A percentile compares a stretch with the other conserved stretches of the same genome.
Conservation (phyloP, 768 basidiomycete species). For the Pleurotus tuoliensis region DNA sequence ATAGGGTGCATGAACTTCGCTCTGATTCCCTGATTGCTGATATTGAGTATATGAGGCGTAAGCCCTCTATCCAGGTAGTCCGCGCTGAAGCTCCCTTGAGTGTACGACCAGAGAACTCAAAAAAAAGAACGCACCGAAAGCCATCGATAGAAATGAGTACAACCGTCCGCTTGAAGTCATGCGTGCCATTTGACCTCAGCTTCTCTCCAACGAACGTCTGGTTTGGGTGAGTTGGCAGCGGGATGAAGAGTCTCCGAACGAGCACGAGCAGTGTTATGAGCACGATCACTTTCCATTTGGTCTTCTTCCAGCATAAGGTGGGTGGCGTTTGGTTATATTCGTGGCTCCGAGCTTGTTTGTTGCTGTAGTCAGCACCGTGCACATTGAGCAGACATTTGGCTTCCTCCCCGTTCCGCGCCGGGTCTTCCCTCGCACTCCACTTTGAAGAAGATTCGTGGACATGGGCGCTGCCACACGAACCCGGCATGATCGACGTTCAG, state of each 20-base stretch:
- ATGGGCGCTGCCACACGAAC: too few relatives aligned
- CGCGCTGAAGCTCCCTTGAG: conserved; percentile 42
- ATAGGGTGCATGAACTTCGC: conserved; percentile 84
- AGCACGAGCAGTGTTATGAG: conserved; percentile 41
- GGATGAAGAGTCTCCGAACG: conserved; percentile 30
- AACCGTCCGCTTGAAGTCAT: conserved; percentile 76
- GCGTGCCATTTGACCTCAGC: conserved; percentile 75
- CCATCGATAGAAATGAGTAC: conserved; percentile 88
- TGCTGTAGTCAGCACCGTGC: too few relatives aligned
- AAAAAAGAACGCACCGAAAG: conserved; percentile 43
- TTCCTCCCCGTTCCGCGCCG: too few relatives aligned
- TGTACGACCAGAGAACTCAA: conserved; percentile 8
- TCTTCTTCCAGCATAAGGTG: conserved; percentile 34
- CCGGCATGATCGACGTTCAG: too few relatives aligned
- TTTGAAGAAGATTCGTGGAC: too few relatives aligned
- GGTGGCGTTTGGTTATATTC: conserved; percentile 18
- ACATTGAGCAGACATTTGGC: too few relatives aligned
- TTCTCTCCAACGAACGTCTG: conserved; percentile 34
- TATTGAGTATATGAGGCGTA: conserved; percentile 77
- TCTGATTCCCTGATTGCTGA: conserved; percentile 76
- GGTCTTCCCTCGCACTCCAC: too few relatives aligned
- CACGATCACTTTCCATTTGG: conserved; percentile 30
- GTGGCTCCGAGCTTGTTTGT: not conserved
- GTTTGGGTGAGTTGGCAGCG: conserved; percentile 21
- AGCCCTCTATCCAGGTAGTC: conserved; percentile 84